Base-by-base conservation (phyloP, 2,329 filamentous ascomycete genomes). In the Geoglossum cookeanum region DNA sequence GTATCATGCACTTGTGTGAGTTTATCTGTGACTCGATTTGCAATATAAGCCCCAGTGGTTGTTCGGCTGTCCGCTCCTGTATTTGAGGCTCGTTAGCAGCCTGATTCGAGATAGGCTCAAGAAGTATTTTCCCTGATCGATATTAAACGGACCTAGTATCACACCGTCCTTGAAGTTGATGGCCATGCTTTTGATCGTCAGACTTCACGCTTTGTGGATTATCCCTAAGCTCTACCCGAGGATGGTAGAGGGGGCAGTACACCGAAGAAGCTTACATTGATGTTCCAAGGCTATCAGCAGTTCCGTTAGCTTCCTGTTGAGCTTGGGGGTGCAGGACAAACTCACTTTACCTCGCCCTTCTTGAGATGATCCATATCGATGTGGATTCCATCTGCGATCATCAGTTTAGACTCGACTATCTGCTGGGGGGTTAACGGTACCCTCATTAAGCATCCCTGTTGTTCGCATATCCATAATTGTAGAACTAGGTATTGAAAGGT, bases 81-180 rank as follows among this genome's bases (percentile, higher is more conserved):
- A 53, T 53, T 53, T 9, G 30, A 6, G 15, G 17, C 2, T n/a
- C 27, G 5, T 8, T 37, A 3, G 15, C 17, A 30, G 30, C 27
- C 2, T 32, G n/a, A n/a, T n/a, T n/a, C n/a, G n/a, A n/a, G n/a
- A n/a, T 53, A 35, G 9, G 33, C 27, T 17, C 13, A 17, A 32
- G 30, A 37, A 35, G 49, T 17, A 35, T n/a, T 3, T 17, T 22
- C 22, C 2, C n/a, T 35, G 22, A 2, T 33, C 9, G 3, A 53
- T 33, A 22, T 37, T 7, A 17, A 17, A 22, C 30, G 11, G 5
- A 84, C 81, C 86, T 47, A 98, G 79, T 73, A 98, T 97, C 59
- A 98, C 92, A 61, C 92, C 92, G 67, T 95, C 90, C 70, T 92
- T 92, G 81, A 98, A 98, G 67, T 94, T 97, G 71, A 97, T 90